phyloP scores from a whole-genome alignment of 345 rosid genomes.

The Angophora floribunda region DNA sequence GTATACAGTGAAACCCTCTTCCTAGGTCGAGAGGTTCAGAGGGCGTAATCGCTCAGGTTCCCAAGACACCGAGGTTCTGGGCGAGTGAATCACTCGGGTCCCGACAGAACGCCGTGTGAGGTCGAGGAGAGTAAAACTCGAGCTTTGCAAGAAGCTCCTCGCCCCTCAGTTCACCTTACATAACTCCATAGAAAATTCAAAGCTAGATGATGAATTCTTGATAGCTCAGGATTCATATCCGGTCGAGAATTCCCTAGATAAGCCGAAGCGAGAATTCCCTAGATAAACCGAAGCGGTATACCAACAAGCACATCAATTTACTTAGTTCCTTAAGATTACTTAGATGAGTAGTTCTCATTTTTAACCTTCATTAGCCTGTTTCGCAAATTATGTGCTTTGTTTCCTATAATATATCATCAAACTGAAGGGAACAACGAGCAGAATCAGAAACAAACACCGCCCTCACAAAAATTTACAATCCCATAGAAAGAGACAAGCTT shows the following conservation, averaged over 20 bases:
- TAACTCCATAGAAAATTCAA: not conserved
- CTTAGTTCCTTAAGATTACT: not conserved
- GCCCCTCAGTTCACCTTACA: not conserved
- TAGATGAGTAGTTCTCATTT: not conserved
- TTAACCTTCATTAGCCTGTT: not conserved
- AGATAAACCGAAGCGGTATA: not conserved
- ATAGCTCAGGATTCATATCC: not conserved
- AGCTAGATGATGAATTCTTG: not conserved
- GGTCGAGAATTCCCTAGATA: not conserved
- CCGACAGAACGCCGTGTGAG: fast-evolving
- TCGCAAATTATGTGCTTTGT: not conserved
- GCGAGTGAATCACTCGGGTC: not conserved
- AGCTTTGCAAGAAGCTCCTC: not conserved
- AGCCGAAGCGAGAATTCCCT: not conserved
- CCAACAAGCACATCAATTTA: not conserved
- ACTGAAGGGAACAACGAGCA: not conserved
- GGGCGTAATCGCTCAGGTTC: fast-evolving
- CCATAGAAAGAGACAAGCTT: not conserved
- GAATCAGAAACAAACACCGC: not conserved
- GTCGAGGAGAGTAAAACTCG: not conserved
- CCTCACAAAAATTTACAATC: not conserved
- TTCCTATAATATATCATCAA: not conserved
- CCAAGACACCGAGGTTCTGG: not conserved
- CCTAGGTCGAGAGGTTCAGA: not conserved
- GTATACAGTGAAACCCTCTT: fast-evolving